Base-by-base conservation (phyloP, 2,329 filamentous ascomycete species). In the Mycosphaerella arachidis region DNA sequence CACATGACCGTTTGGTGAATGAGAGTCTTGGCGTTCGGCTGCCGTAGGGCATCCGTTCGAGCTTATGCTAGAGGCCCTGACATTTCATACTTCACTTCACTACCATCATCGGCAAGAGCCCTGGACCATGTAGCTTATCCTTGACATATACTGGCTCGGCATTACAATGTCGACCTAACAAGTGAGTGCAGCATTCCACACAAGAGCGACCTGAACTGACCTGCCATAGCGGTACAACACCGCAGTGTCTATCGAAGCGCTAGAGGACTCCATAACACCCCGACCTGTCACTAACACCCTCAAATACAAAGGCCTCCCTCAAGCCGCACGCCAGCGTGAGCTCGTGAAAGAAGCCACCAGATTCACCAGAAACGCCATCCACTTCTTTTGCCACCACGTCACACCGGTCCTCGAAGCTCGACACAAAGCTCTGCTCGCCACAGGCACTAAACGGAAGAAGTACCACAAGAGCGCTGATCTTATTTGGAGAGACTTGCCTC, bases 311-410 rank as follows among this genome's bases (percentile, higher is more conserved):
- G 35, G 56, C 6, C 57, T 62, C 9, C 56, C 62, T 31, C 29
- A 57, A 18, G 59, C 62, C n/a, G 30, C 63, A 8, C 55, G 59
- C 0, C 43, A 50, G 18, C 65, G 65, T 48, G 56, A 58, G 24
- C 31, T 64, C 4, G 54, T 18, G 6, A 55, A 61, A 20, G 35
- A 53, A 1, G 65, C 61, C 6, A 48, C 50, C 12, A 63, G 48
- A 0, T 63, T 66, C 52, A 53, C 59, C 40, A 59, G 60, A 31
- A 63, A 60, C 29, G 65, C 57, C 6, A 53, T 51, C 9, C 62
- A 63, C 31, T 29, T 66, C 13, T 67, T 68, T 58, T 51, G 62
- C 0, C 66, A 67, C 43, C 54, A 66, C 55, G 54, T 48, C 20
- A 48, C 59, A 9, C 55, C 58, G 0, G 52, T 61, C 5, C 55